phyloP scores from a whole-genome alignment of 2,329 filamentous ascomycete species.

The Calonectria pseudoreteaudii region DNA sequence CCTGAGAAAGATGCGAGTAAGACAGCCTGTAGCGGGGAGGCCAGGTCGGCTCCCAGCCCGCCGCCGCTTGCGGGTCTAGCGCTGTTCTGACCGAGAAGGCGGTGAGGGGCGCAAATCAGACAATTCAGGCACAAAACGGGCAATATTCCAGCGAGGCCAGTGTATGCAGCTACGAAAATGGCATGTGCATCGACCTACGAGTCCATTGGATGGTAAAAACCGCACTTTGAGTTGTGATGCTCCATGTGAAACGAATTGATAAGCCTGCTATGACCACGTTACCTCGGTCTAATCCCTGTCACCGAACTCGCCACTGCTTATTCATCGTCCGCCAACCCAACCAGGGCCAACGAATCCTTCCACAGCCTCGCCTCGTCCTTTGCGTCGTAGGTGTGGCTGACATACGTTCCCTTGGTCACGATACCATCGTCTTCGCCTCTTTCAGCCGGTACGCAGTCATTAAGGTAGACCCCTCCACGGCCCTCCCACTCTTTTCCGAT shows the following conservation, averaged over 20 bases:
- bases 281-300: neutral
- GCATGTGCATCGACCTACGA: neutral
- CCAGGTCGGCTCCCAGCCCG: neutral
- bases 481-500: constrained; percentile 28
- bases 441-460: constrained; percentile 15
- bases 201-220: neutral
- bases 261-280: neutral
- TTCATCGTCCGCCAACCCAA: neutral
- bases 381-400: constrained; percentile 20
- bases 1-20: neutral
- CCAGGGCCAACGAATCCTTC: constrained; percentile 22
- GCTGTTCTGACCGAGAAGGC: neutral
- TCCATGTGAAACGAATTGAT: neutral
- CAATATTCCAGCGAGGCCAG: neutral
- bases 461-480: constrained; percentile 22
- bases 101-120: neutral
- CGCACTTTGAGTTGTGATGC: neutral
- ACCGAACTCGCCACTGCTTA: neutral
- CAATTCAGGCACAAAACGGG: neutral
- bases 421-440: constrained; percentile 1
- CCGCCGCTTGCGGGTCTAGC: neutral
- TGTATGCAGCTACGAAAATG: neutral
- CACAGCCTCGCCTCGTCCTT: constrained; percentile 22
- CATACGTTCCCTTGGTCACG: constrained; percentile 8
- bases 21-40: neutral